Conservation (phyloP, 768 basidiomycete species). For the Leccinellum luteum region DNA sequence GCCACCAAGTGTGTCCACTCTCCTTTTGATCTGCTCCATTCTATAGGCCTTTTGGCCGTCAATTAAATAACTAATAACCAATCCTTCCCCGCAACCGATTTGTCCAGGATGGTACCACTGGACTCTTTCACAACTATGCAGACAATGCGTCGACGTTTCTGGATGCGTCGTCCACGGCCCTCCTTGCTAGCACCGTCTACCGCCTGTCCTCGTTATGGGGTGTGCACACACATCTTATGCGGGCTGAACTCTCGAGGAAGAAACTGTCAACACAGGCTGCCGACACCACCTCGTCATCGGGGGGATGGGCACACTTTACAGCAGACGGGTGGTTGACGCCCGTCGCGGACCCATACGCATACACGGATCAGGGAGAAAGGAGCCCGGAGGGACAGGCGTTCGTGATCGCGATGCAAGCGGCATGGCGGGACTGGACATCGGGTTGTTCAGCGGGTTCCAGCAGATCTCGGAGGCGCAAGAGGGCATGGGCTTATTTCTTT, state of each 20-base stretch:
- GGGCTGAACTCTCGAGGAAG: slow-evolving; percentile 56
- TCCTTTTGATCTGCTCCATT: not conserved
- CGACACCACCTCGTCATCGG: slow-evolving; percentile 2
- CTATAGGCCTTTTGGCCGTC: not conserved
- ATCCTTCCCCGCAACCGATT: not conserved
- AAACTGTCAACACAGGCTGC: slow-evolving; percentile 28
- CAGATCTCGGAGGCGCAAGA: not conserved
- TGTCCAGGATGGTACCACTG: slow-evolving; percentile 6
- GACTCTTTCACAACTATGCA: slow-evolving; percentile 68
- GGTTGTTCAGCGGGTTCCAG: not conserved
- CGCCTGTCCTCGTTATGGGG: slow-evolving; percentile 57
- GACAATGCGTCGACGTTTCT: slow-evolving; percentile 58
- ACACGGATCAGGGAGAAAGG: slow-evolving; percentile 42
- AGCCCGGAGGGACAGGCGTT: slow-evolving; percentile 84
- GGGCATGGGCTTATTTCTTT: not conserved
- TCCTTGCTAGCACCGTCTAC: slow-evolving; percentile 77
- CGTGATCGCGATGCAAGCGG: slow-evolving; percentile 69
- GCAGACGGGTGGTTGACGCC: slow-evolving; percentile 66
- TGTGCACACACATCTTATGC: slow-evolving; percentile 48
- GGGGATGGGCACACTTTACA: slow-evolving; percentile 48
- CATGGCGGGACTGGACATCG: slow-evolving; percentile 58
- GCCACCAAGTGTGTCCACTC: slow-evolving; percentile 45
- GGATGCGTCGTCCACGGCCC: slow-evolving; percentile 70
- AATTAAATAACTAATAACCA: not conserved
- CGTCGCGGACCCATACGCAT: slow-evolving; percentile 70